Evolutionary conservation across 345 rosid species (phyloP).

Genomic region (Eucalyptus microcorys): DNA sequence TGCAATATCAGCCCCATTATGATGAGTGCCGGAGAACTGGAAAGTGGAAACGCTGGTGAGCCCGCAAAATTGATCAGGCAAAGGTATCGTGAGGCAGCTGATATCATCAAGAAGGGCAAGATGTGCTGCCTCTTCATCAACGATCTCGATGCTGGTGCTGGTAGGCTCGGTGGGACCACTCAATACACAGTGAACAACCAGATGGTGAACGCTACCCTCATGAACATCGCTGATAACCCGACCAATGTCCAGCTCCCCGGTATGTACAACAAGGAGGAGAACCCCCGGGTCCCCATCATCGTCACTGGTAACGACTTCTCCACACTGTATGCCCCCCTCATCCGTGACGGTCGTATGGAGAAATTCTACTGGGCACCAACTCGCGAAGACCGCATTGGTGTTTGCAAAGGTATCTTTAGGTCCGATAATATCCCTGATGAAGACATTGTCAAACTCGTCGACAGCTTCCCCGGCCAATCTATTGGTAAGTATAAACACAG

Average conservation of each 20-base stretch:
- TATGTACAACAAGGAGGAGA: slow-evolving; percentile 13
- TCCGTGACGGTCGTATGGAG: slow-evolving; percentile 18
- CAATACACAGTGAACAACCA: slow-evolving; percentile 13
- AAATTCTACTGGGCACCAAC: slow-evolving; percentile 18
- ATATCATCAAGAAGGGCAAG: slow-evolving; percentile 11
- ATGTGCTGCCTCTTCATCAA: slow-evolving; percentile 15
- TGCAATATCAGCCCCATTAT: slow-evolving; percentile 4
- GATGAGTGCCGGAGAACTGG: slow-evolving; percentile 17
- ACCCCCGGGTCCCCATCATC: slow-evolving; percentile 9
- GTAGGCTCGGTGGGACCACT: slow-evolving; percentile 7
- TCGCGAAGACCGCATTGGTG: slow-evolving; percentile 11
- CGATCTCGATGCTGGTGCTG: slow-evolving; percentile 12
- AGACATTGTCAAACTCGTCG: slow-evolving; percentile 3
- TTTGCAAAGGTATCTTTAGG: slow-evolving; percentile 10
- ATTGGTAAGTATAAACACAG: not conserved
- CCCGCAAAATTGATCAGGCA: slow-evolving; percentile 13
- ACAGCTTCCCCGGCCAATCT: slow-evolving; percentile 9
- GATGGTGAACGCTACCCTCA: slow-evolving; percentile 15
- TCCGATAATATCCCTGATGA: not conserved
- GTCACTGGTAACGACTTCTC: slow-evolving; percentile 14
- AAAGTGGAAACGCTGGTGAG: slow-evolving; percentile 14
- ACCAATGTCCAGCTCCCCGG: slow-evolving; percentile 10
- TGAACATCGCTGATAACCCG: slow-evolving; percentile 17
- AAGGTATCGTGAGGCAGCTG: slow-evolving; percentile 12
- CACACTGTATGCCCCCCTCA: slow-evolving; percentile 10